Evolutionary conservation across 2,329 filamentous ascomycete species (phyloP), one percentile per base, ranked within the genome.

Genomic region (Neonectria sp.): DNA sequence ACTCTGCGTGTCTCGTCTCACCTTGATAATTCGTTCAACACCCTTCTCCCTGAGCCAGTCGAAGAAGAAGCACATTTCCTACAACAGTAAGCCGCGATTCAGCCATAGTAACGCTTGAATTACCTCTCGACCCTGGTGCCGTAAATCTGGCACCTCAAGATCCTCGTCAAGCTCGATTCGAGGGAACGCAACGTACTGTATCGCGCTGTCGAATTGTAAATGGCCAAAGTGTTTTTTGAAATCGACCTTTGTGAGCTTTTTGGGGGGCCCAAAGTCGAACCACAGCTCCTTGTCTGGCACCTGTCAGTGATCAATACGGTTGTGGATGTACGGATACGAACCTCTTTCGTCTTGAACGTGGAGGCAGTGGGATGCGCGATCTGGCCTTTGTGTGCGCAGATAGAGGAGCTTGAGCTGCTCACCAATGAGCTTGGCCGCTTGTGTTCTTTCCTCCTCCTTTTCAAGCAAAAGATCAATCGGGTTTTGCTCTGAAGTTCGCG

Each of bases 51-150:
- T 6, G 0, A 69, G n/a, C 65, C 60, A 69, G 2, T 68, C 33
- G 27, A 69, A 69, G 1, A 68, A 68, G 27, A 68, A 68, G 1
- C 11, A 4, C 60, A 69, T 58, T 7, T 68, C 67, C 64, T 68
- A 3, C 6, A n/a, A 31, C 21, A 21, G 21, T 21, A 21, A 21
- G 21, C 21, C 21, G 21, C 21, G 21, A 21, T 21, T 21, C 21
- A 21, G 21, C 21, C 21, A 21, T 21, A 21, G 21, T 21, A 21
- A 21, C 21, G 21, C 21, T 21, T 21, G 21, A 21, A 21, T 12
- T 25, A 68, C 67, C 27, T 53, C 35, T 48, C 35, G 60, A 3
- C 67, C 67, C 17, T 12, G 8, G 24, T 55, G 31, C 24, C 65
- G 46, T 8, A 33, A 4, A 9, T 68, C 65, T 5, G 65, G 13